Base-by-base conservation (phyloP, 495 filamentous ascomycete species). In the Tuber brumale region DNA sequence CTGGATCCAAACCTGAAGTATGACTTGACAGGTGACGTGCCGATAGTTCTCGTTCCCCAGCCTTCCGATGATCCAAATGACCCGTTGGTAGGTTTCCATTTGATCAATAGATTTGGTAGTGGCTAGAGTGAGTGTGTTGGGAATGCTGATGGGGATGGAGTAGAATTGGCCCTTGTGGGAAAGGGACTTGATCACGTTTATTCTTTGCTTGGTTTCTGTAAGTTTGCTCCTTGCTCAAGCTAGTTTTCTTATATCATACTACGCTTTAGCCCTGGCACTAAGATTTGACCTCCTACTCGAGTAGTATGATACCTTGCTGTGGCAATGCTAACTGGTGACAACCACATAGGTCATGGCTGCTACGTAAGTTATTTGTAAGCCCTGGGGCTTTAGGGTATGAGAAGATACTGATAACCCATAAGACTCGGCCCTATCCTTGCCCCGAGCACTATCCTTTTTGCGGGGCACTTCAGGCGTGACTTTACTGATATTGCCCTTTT, bases 151-250 rank as follows among this genome's bases (percentile, higher is more conserved):
- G 72, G 72, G 43, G 69, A 43, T 57, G n/a, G 61, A 23, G 39
- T 82, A 93, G 91, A 97, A 97, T 83, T 97, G 94, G 94, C 91
- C 94, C 61, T 83, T 95, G 78, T 94, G 92, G 92, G 90, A 90
- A 80, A 92, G 94, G 80, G 94, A 97, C 78, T 78, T 91, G 69
- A 94, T 95, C 80, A 90, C 93, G 76, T 85, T 89, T 75, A 89
- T 92, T 75, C 88, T 97, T 31, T 97, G 91, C 66, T 84, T 94
- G 75, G 87, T 91, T 39, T 91, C 93, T 61, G 91, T 97, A 70
- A 73, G 81, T 39, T 66, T 31, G 12, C 12, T n/a, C 10, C n/a
- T 69, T 76, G 19, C 43, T 46, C 44, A 5, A 27, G 23, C 4
- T n/a, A 45, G 42, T 14, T 41, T 51, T 35, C 57, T 27, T 76